Evolutionary conservation across 441 rosid species (phyloP), one percentile per base, ranked within the genome.

Genomic region (Sinapis alba): DNA sequence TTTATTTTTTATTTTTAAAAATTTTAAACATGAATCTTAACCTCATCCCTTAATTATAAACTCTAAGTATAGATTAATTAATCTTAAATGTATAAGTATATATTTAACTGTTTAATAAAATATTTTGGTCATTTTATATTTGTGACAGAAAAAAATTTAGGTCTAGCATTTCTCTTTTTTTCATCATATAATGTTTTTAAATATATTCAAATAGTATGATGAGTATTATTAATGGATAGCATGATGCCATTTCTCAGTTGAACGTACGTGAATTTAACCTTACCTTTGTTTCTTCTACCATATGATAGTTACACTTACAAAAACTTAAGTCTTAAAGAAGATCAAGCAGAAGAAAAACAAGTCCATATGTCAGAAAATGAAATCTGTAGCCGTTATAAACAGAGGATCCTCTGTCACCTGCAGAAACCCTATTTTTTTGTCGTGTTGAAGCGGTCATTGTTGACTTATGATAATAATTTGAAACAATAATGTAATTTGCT

Each of bases 331-430:
- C 27, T 47, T 47, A 47, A 43, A 6, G 19, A 45, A 4, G 53
- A 45, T 2, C 54, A 47, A 47, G 21, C 20, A 47, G 21, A 47
- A 47, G 21, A 47, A 47, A 47, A 50, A 10, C 56, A 66, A 51
- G 0, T 58, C 60, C 61, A 20, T 15, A 15, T 66, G 72, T 65
- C 77, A 43, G 50, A 73, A 19, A 38, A 65, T 65, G 26, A 58
- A 27, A 57, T 65, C 50, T 19, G 64, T 64, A 64, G 58, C 77
- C 71, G 77, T 12, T 23, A 56, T 56, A 56, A 23, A 23, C 32
- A 56, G 61, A 56, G 60, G 32, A 9, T 56, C 18, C 28, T 54
- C 27, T 54, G 59, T 54, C 59, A 21, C 18, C 18, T 56, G 57
- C 61, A 23, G 6, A 12, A 10, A 21, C 59, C n/a, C n/a, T 54